A percentile compares a stretch with the other conserved stretches of the same genome.
phyloP scores from a whole-genome alignment of 352 stramenopile species.

The Saprolegnia parasitica region DNA sequence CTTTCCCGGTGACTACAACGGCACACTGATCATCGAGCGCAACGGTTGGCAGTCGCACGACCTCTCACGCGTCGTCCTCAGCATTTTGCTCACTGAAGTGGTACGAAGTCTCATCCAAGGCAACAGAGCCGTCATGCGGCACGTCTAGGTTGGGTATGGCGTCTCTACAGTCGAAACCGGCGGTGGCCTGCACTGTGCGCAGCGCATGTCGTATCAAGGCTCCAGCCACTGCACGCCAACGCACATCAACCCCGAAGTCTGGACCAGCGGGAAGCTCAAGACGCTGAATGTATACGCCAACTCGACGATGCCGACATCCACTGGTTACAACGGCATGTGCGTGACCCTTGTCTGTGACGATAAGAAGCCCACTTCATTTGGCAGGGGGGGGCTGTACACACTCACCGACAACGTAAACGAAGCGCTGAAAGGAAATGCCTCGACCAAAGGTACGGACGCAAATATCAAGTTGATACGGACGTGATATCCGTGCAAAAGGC shows the following conservation, averaged over 20 bases:
- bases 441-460: slow-evolving; percentile 11
- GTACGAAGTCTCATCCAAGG: no score
- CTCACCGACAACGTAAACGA: slow-evolving; percentile 37
- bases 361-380: slow-evolving; percentile 18
- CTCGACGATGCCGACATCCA: slow-evolving; percentile 24
- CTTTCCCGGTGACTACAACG: background rate
- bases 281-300: slow-evolving; percentile 44
- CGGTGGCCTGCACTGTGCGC: background rate
- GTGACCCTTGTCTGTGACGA: background rate
- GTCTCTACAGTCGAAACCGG: slow-evolving; percentile 6
- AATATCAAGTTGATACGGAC: no score
- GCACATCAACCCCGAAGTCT: slow-evolving; percentile 58
- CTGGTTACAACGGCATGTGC: slow-evolving; percentile 17
- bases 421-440: background rate
- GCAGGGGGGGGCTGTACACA: slow-evolving; percentile 47
- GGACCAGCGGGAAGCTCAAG: slow-evolving; percentile 37
- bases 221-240: slow-evolving; percentile 43
- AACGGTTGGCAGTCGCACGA: slow-evolving; percentile 7
- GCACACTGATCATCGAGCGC: slow-evolving; percentile 10
- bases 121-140: background rate
- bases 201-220: slow-evolving; percentile 16
- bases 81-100: slow-evolving; percentile 22
- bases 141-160: slow-evolving; percentile 20
- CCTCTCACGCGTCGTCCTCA: background rate
- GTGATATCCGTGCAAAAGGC: no score